Conservation (phyloP, 768 basidiomycete genomes). For the Pleurotus djamor region DNA sequence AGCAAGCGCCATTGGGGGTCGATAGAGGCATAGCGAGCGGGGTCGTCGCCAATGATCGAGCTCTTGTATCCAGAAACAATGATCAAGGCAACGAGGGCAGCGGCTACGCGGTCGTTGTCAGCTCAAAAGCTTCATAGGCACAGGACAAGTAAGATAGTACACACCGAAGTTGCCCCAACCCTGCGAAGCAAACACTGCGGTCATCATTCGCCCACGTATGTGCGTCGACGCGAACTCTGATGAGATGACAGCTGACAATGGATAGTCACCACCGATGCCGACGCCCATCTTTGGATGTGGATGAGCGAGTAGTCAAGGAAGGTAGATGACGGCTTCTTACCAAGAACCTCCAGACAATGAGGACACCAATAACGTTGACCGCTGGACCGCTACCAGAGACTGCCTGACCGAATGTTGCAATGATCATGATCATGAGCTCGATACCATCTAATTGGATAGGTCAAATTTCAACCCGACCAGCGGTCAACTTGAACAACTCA, state of each 20-base stretch:
- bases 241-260: constrained; percentile 80
- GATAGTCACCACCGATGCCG: constrained; percentile 91
- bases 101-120: constrained; percentile 33
- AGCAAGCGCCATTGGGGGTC: constrained; percentile 86
- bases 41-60: constrained; percentile 39
- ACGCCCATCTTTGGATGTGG: constrained; percentile 53
- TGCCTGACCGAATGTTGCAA: constrained; percentile 79
- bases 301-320: constrained; percentile 5
- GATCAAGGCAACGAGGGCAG: constrained; percentile 65
- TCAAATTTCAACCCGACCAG: background rate
- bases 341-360: constrained; percentile 85
- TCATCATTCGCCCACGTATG: constrained; percentile 84
- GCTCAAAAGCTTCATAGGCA: background rate
- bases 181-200: constrained; percentile 81
- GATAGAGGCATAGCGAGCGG: constrained; percentile 43
- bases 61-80: constrained; percentile 68
- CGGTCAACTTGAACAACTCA: constrained; percentile 28
- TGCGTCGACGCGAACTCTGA: constrained; percentile 84
- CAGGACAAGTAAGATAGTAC: constrained; percentile 14
- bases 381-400: constrained; percentile 66
- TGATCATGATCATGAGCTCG: constrained; percentile 80
- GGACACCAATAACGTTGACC: constrained; percentile 69
- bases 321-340: constrained; percentile 21
- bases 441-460: constrained; percentile 48
- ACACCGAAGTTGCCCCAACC: constrained; percentile 85